These are phyloP conservation scores for Clonostachys rosea DNA, from an alignment of 2,329 filamentous ascomycete species.

Conservation along the genomic window DNA sequence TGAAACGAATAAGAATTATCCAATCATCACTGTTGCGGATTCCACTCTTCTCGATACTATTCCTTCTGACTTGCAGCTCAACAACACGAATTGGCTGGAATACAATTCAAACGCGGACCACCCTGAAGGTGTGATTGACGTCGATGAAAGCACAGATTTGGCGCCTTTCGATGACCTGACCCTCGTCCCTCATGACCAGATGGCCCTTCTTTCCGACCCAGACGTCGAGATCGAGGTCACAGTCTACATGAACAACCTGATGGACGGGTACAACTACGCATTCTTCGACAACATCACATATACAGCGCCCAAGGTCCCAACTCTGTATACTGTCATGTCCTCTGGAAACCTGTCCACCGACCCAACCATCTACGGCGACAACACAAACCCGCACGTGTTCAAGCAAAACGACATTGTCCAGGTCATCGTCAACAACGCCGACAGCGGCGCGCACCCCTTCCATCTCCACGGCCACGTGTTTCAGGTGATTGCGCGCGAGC, in stretches of 20 bases:
- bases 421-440: constrained; percentile 54
- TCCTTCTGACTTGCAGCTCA: constrained; percentile 63
- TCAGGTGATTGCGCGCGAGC: constrained; percentile 35
- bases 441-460: constrained; percentile 55
- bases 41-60: constrained; percentile 63
- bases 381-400: constrained; percentile 48
- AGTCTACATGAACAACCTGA: constrained; percentile 57
- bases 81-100: constrained; percentile 59
- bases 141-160: constrained; percentile 71
- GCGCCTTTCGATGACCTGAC: constrained; percentile 69
- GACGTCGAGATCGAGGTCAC: constrained; percentile 60
- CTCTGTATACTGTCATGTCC: constrained; percentile 61
- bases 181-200: constrained; percentile 64
- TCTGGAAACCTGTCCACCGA: constrained; percentile 39
- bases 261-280: constrained; percentile 53
- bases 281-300: constrained; percentile 64
- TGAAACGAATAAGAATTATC: constrained; percentile 57
- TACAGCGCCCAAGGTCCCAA: constrained; percentile 58
- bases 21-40: constrained; percentile 68
- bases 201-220: constrained; percentile 54
- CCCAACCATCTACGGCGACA: constrained; percentile 42
- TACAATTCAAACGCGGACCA: constrained; percentile 43
- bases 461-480: constrained; percentile 61
- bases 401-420: constrained; percentile 49
- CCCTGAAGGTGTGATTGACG: constrained; percentile 47